These are phyloP conservation scores for Telopea speciosissima DNA, from an alignment of 177 flowering plant species.

Conservation along the genomic window DNA sequence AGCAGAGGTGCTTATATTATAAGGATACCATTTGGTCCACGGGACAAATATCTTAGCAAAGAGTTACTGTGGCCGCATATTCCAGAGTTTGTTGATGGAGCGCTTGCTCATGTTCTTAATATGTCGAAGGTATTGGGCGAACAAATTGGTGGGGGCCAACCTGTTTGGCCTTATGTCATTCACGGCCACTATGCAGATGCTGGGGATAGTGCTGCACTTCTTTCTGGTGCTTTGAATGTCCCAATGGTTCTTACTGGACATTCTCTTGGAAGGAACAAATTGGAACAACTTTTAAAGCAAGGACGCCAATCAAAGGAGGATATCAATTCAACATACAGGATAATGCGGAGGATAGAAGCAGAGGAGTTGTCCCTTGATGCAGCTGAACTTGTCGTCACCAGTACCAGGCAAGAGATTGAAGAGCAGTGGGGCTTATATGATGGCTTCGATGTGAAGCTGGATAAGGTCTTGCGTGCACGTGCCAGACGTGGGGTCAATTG, in stretches of 20 bases:
- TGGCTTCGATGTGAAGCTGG: conserved; percentile 98
- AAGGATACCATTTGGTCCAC: conserved; percentile 88
- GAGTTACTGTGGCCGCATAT: conserved; percentile 86
- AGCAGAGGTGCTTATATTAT: conserved; percentile 97
- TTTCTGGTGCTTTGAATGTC: conserved; percentile 91
- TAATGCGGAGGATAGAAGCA: conserved; percentile 92
- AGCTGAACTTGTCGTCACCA: conserved; percentile 93
- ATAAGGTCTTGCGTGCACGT: conserved; percentile 85
- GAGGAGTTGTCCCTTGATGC: conserved; percentile 98
- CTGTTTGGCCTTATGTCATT: conserved; percentile 94
- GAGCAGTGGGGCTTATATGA: conserved; percentile 98
- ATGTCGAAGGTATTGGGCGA: conserved; percentile 89
- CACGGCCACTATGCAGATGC: conserved; percentile 99
- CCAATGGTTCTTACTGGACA: conserved; percentile 98
- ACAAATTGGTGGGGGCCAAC: conserved; percentile 73
- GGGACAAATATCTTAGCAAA: conserved; percentile 72
- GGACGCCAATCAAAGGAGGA: conserved; percentile 94
- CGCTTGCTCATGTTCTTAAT: conserved; percentile 80
- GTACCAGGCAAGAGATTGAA: conserved; percentile 91
- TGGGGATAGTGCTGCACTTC: conserved; percentile 95
- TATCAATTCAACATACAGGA: conserved; percentile 84
- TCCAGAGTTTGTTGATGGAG: conserved; percentile 97
- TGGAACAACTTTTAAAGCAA: conserved; percentile 95
- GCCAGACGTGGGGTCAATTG: conserved; percentile 82
- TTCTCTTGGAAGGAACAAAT: conserved; percentile 91